Conservation (phyloP, 2,329 filamentous ascomycete genomes). For the Monilinia aucupariae region DNA sequence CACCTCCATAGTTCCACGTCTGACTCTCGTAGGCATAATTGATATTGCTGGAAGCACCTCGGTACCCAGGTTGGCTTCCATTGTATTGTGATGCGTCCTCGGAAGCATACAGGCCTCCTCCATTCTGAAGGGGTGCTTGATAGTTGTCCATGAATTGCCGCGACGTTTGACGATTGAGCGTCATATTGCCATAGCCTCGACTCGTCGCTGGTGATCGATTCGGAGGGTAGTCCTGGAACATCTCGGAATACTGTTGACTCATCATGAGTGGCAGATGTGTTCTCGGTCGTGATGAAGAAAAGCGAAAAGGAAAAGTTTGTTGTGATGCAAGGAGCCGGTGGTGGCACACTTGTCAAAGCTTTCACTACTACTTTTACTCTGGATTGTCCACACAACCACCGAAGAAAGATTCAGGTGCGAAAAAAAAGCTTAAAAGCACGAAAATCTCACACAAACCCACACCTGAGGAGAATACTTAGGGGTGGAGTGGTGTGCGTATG, state of each 20-base stretch:
- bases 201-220: slow-evolving; percentile 71
- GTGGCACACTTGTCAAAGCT: slow-evolving; percentile 32
- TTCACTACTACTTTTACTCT: slow-evolving; percentile 6
- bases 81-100: slow-evolving; percentile 58
- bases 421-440: slow-evolving; percentile 24
- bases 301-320: slow-evolving; percentile 21
- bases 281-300: slow-evolving; percentile 13
- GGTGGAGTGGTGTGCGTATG: not conserved
- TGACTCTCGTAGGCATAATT: slow-evolving; percentile 65
- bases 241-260: slow-evolving; percentile 55
- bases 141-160: slow-evolving; percentile 68
- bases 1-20: slow-evolving; percentile 68
- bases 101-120: slow-evolving; percentile 57
- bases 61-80: slow-evolving; percentile 34
- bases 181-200: slow-evolving; percentile 57
- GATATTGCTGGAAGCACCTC: slow-evolving; percentile 23
- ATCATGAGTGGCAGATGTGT: slow-evolving; percentile 34
- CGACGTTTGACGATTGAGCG: slow-evolving; percentile 65
- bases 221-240: slow-evolving; percentile 67
- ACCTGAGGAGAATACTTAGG: too few species aligned
- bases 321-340: slow-evolving; percentile 35
- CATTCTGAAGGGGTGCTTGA: slow-evolving; percentile 40
- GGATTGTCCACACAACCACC: slow-evolving; percentile 20
- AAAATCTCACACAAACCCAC: not conserved
- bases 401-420: not conserved